Base-by-base conservation (phyloP, 257 asterid genomes). In the Sherardia arvensis region DNA sequence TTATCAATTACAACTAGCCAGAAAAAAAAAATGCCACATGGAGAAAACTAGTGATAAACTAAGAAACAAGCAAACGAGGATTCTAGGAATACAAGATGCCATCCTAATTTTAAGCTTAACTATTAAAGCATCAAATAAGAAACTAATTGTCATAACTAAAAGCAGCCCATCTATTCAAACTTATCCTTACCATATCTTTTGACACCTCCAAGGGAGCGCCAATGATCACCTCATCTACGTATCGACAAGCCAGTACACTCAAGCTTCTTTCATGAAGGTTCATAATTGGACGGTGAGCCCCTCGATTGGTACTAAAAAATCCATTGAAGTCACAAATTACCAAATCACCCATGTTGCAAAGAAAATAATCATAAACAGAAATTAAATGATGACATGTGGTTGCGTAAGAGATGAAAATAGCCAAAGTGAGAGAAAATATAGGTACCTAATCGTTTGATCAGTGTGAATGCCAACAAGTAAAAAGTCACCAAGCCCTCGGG, bases 141-240 rank as follows among this genome's bases (percentile, higher is more conserved):
- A 4, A 11, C 11, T 8, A 22, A 21, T 38, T 27, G 8, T 30
- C 8, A 22, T 33, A 49, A 22, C 45, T 53, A 47, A 43, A 4
- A 36, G 47, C 4, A 51, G 29, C n/a, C n/a, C n/a, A n/a, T n/a
- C n/a, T n/a, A n/a, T n/a, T n/a, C n/a, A 48, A 79, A 18, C 20
- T 11, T 10, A 10, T 64, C 25, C 60, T 64, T 25, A 90, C 99
- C 99, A 87, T 87, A 77, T 93, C 99, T 76, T 77, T 87, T 21
- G 99, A 90, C 69, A 93, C 88, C 81, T 87, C 97, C 92, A 86
- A 64, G n/a, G 99, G 97, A 75, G 99, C 97, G 78, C 99, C 99
- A 59, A 93, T 93, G 51, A 93, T 93, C 33, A 93, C 97, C 80
- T 93, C 99, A 61, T 93, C 99, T 47, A 83, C 95, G 68, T 90